Percentiles rank a stretch among this genome's conserved stretches.
phyloP scores from a whole-genome alignment of 2,329 filamentous ascomycete species.

The Trichoderma pleuroti region DNA sequence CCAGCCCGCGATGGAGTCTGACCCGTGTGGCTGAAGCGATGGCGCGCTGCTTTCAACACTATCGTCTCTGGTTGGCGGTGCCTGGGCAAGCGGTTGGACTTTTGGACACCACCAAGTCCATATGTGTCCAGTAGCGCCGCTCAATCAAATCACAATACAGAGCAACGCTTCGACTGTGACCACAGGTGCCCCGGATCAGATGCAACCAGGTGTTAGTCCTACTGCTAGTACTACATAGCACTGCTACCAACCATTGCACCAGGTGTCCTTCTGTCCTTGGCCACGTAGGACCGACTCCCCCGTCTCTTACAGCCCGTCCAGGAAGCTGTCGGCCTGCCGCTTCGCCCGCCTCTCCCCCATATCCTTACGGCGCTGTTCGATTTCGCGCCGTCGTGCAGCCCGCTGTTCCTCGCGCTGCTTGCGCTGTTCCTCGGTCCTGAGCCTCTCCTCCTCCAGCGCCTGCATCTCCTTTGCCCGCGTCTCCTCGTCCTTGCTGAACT shows the following conservation, averaged over 20 bases:
- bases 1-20: conserved; percentile 1
- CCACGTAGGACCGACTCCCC: neutral
- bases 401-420: conserved; percentile 53
- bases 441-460: conserved; percentile 62
- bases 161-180: neutral
- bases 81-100: neutral
- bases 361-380: conserved; percentile 61
- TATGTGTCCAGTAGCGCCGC: neutral
- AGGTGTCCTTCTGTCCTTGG: neutral
- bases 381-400: conserved; percentile 56
- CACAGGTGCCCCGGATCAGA: neutral
- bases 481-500: conserved; percentile 75
- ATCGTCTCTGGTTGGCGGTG: conserved; percentile 13
- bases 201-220: neutral
- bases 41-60: conserved; percentile 7
- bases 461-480: conserved; percentile 69
- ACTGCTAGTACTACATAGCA: neutral
- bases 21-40: conserved; percentile 14
- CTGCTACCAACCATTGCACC: neutral
- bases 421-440: conserved; percentile 64
- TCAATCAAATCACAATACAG: neutral
- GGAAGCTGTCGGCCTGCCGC: conserved; percentile 68
- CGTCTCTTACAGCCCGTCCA: conserved; percentile 50
- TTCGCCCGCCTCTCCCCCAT: conserved; percentile 60
- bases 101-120: neutral